Evolutionary conservation across 345 rosid genomes (phyloP).

Genomic region (Ailanthus altissimus): DNA sequence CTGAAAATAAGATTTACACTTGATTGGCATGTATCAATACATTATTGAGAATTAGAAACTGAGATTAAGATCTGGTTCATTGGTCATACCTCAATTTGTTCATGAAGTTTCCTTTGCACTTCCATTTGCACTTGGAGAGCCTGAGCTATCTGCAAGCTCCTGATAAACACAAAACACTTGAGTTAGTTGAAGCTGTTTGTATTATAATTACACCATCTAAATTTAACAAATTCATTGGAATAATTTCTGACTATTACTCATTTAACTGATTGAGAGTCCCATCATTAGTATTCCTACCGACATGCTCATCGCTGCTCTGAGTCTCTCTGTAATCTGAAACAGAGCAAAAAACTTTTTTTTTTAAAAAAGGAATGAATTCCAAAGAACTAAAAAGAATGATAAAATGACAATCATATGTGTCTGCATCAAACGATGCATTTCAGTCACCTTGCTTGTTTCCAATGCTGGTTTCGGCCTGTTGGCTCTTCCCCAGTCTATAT

Average conservation of each 20-base stretch:
- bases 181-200: conserved; percentile 12
- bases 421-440: not conserved
- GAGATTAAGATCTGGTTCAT: not conserved
- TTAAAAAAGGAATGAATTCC: conserved; percentile 3
- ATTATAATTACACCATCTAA: conserved; percentile 12
- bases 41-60: conserved; percentile 4
- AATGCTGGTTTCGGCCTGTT: conserved; percentile 41
- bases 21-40: conserved; percentile 13
- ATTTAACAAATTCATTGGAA: conserved; percentile 9
- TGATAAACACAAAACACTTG: conserved; percentile 38
- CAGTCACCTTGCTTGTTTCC: conserved; percentile 42
- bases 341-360: conserved; percentile 16
- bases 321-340: conserved; percentile 51
- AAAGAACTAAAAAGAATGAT: not conserved
- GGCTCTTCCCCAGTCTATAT: conserved; percentile 86
- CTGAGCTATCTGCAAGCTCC: conserved; percentile 70
- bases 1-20: conserved; percentile 39
- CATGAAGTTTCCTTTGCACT: conserved; percentile 88
- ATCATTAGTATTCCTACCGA: conserved; percentile 28
- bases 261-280: conserved; percentile 44
- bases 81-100: conserved; percentile 81
- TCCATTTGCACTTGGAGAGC: conserved; percentile 92
- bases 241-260: conserved; percentile 51
- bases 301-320: conserved; percentile 36
- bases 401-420: not conserved